These are phyloP conservation scores for Nematodospora valgi DNA, from an alignment of 805 yeast species.

Conservation along the genomic window DNA sequence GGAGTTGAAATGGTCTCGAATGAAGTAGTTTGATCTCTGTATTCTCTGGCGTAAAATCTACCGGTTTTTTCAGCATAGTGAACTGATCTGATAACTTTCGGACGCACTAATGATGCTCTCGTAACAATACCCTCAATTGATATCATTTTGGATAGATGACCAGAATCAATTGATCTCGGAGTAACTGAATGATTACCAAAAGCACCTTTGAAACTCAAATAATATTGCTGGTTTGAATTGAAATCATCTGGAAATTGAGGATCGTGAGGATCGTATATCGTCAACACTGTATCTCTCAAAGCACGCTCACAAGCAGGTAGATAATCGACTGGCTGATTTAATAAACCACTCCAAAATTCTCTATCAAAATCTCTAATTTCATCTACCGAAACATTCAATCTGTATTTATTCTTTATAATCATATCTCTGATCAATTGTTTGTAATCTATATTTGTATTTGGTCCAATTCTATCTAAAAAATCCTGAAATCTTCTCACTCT, in stretches of 20 bases:
- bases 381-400: slow-evolving; percentile 77
- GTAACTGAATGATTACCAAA: slow-evolving; percentile 85
- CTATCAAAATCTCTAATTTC: slow-evolving; percentile 83
- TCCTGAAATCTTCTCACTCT: slow-evolving; percentile 87
- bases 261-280: slow-evolving; percentile 63
- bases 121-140: slow-evolving; percentile 95
- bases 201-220: slow-evolving; percentile 82
- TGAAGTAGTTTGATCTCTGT: slow-evolving; percentile 88
- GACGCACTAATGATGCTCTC: slow-evolving; percentile 87
- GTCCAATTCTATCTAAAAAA: slow-evolving; percentile 58
- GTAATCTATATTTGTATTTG: slow-evolving; percentile 54
- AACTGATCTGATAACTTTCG: slow-evolving; percentile 85
- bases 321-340: slow-evolving; percentile 75
- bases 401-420: slow-evolving; percentile 60
- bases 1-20: slow-evolving; percentile 80
- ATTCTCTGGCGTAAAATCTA: slow-evolving; percentile 85
- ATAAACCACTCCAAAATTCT: slow-evolving; percentile 71
- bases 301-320: slow-evolving; percentile 90
- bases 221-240: slow-evolving; percentile 61
- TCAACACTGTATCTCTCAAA: slow-evolving; percentile 70
- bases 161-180: slow-evolving; percentile 82
- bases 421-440: slow-evolving; percentile 67
- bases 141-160: slow-evolving; percentile 73
- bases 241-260: slow-evolving; percentile 46
- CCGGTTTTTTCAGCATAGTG: slow-evolving; percentile 87